Evolutionary conservation across 2,329 filamentous ascomycete species (phyloP), one percentile per base, ranked within the genome.

Genomic region (Hypoxylon sp.): DNA sequence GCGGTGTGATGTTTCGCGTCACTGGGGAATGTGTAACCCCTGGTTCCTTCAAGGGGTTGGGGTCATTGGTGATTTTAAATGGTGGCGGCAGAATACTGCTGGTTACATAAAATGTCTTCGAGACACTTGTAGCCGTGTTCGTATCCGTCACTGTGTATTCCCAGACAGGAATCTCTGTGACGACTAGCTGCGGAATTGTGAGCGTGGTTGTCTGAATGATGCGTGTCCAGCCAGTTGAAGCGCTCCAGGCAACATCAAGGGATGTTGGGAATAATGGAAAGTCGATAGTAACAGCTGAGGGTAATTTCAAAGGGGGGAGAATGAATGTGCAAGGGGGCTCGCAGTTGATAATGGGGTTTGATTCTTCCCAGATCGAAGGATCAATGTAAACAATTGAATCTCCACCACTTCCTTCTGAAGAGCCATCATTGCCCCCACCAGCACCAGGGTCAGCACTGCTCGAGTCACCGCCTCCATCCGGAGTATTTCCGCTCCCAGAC

Each of bases 311-410:
- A 6, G 66, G 61, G 11, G 66, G 66, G 22, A 69, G 37, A n/a
- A 69, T 58, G n/a, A 65, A 51, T 8, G 61, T 69, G 29, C 61
- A 69, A 13, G 61, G 66, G 19, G 61, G 61, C 33, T 62, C 53
- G 44, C 61, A 69, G 11, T 62, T 59, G 26, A 69, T 60, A 10
- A 57, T 29, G 29, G 48, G 66, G 31, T 55, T 44, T 19, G 44
- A 13, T 13, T 64, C 60, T 50, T 50, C 42, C 46, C 61, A 50
- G 57, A 68, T 59, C 11, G 53, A 47, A 17, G 66, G 46, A 26
- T 62, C 37, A 33, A 64, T 53, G 33, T 68, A 58, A 24, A 59
- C 44, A 47, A 61, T 26, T 39, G 35, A 44, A 44, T 24, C n/a
- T 46, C 59, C 37, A 47, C 64, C 42, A 48, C 33, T 39, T 17